Conservation (phyloP, 352 stramenopile species). For the Pythium coloratum region DNA sequence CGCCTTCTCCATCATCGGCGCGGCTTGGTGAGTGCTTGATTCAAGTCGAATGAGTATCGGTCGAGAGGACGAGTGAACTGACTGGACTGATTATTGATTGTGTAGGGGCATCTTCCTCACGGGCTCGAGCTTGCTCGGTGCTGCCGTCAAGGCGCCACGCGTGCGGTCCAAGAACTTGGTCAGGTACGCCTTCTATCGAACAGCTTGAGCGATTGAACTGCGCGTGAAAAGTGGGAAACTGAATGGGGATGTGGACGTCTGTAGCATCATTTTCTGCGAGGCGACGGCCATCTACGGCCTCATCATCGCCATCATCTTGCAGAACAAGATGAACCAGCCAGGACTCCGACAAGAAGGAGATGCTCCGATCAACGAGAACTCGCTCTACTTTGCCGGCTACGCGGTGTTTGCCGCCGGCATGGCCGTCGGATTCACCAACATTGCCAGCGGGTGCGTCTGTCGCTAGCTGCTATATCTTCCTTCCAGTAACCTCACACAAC, state of each 20-base stretch:
- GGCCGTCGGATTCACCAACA: conserved; percentile 98
- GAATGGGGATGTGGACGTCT: not conserved
- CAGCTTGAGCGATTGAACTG: not conserved
- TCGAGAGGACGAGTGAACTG: not conserved
- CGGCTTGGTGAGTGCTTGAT: conserved; percentile 80
- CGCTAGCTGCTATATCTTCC: not conserved
- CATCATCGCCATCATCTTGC: conserved; percentile 99
- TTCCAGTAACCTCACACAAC: not conserved
- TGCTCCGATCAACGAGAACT: conserved; percentile 68
- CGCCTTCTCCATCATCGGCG: conserved; percentile 96
- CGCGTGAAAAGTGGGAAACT: not conserved
- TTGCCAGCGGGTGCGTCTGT: conserved; percentile 86
- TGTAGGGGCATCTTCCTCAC: conserved; percentile 91
- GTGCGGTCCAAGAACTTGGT: conserved; percentile 99
- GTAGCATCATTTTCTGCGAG: conserved; percentile 99
- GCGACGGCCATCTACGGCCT: conserved; percentile 99
- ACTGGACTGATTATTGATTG: not conserved
- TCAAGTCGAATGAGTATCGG: not conserved
- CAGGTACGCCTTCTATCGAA: conserved; percentile 33
- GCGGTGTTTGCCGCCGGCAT: conserved; percentile 97
- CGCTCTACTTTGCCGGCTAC: conserved; percentile 97
- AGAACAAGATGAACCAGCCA: conserved; percentile 94
- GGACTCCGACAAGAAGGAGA: conserved; percentile 56
- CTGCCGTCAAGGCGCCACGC: conserved; percentile 97
- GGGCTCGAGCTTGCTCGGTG: conserved; percentile 96